Evolutionary conservation across 768 basidiomycete species (phyloP), one percentile per base, ranked within the genome.

Genomic region (Calocybe indica): DNA sequence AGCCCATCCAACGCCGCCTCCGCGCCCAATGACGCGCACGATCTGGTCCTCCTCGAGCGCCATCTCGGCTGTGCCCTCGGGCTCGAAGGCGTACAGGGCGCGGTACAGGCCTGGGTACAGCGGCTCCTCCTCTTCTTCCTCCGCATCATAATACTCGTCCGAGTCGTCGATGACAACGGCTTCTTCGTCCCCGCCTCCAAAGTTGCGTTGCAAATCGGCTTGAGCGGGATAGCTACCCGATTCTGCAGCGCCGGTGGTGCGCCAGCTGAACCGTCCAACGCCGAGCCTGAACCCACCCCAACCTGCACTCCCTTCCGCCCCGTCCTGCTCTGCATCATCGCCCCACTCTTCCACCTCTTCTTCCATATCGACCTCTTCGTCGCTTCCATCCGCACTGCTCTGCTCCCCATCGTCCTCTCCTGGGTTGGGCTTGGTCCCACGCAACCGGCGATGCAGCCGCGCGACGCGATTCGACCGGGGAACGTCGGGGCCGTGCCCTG

Each of bases 21-120:
- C 86, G 41, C 86, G 58, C 7, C 87, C 87, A 3, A 89, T 63
- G 28, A 90, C 86, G 2, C 71, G 70, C 10, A 92, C 82, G 40
- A 86, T 53, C 66, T 92, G 86, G 40, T 83, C 90, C 63, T 89
- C 86, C 53, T 73, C 78, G 46, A 92, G 65, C 38, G 70, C 71
- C 87, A 92, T 89, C 78, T 93, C 91, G 32, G 87, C 85, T 12
- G 79, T 80, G 1, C 88, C 84, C 56, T 91, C 87, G 0, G 87
- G 85, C 50, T 83, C 81, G 52, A 93, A 92, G 4, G 80, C 72
- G 52, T 85, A 92, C 62, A 89, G 9, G 6, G 90, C 88, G 11
- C 83, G 79, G 57, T 92, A 92, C 1, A 85, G 49, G 0, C 90
- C 90, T 0, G 89, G 85, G 14, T 71, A 65, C 1, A 88, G 72